Percentiles rank a stretch among this genome's conserved stretches.
Evolutionary conservation across 768 basidiomycete species (phyloP).

Genomic region (Suillus lakei): DNA sequence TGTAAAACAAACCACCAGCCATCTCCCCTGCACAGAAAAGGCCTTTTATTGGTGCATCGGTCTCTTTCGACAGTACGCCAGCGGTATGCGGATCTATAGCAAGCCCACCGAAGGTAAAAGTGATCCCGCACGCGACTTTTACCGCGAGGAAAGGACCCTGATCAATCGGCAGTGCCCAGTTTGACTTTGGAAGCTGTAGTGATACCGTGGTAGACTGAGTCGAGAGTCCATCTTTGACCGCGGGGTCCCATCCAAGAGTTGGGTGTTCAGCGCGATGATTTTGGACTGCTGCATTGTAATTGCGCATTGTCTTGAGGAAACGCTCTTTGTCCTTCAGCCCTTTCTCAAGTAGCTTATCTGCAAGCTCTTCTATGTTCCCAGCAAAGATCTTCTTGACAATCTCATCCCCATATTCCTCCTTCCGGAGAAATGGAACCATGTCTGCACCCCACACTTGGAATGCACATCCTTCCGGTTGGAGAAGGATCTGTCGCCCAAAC

Average conservation of each 20-base stretch:
- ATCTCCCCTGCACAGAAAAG: slow-evolving; percentile 73
- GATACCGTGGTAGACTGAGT: slow-evolving; percentile 46
- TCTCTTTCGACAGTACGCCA: slow-evolving; percentile 50
- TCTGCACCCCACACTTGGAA: slow-evolving; percentile 71
- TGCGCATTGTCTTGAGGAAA: slow-evolving; percentile 51
- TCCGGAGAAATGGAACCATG: slow-evolving; percentile 47
- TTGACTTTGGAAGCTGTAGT: slow-evolving; percentile 59
- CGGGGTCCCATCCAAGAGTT: slow-evolving; percentile 56
- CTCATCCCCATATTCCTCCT: slow-evolving; percentile 69
- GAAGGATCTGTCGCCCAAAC: slow-evolving; percentile 63
- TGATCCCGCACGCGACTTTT: slow-evolving; percentile 70
- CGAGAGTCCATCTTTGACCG: slow-evolving; percentile 64
- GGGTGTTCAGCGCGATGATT: slow-evolving; percentile 41
- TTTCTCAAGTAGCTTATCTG: slow-evolving; percentile 45
- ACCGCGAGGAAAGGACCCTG: slow-evolving; percentile 64
- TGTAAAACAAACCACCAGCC: slow-evolving; percentile 65
- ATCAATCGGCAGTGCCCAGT: slow-evolving; percentile 67
- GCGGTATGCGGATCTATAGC: slow-evolving; percentile 60
- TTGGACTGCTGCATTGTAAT: slow-evolving; percentile 56
- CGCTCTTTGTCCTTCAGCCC: slow-evolving; percentile 49
- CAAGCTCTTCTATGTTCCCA: slow-evolving; percentile 52
- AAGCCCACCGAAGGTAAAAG: slow-evolving; percentile 75
- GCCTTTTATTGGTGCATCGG: slow-evolving; percentile 49
- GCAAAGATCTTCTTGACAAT: slow-evolving; percentile 61
- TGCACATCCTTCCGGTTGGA: slow-evolving; percentile 60